These are phyloP conservation scores for Penicillium sp. DNA, from an alignment of 2,329 filamentous ascomycete species.

Conservation along the genomic window DNA sequence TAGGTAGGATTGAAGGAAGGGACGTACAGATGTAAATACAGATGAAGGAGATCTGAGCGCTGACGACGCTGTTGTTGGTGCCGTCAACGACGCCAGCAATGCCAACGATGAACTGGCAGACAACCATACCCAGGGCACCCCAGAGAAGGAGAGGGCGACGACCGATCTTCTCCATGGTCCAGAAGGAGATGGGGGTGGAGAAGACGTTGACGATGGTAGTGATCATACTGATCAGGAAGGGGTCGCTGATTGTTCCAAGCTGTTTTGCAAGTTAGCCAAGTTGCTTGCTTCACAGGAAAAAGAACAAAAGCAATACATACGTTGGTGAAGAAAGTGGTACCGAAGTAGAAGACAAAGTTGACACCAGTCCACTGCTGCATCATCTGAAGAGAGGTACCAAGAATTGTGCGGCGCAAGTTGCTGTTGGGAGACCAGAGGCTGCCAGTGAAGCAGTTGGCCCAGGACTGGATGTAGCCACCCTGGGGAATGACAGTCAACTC, in stretches of 20 bases:
- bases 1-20: neutral
- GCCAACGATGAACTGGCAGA: slow-evolving; percentile 86
- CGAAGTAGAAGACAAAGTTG: slow-evolving; percentile 92
- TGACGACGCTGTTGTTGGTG: slow-evolving; percentile 48
- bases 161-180: slow-evolving; percentile 78
- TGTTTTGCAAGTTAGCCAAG: slow-evolving; percentile 31
- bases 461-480: slow-evolving; percentile 68
- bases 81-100: slow-evolving; percentile 71
- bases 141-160: slow-evolving; percentile 79
- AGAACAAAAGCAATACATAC: slow-evolving; percentile 9
- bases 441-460: slow-evolving; percentile 68
- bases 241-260: slow-evolving; percentile 75
- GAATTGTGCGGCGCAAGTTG: slow-evolving; percentile 68
- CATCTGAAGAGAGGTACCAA: slow-evolving; percentile 76
- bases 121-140: slow-evolving; percentile 79
- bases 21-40: slow-evolving; percentile 77
- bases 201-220: slow-evolving; percentile 86
- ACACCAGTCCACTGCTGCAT: slow-evolving; percentile 84
- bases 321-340: slow-evolving; percentile 77
- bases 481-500: slow-evolving; percentile 72
- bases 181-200: slow-evolving; percentile 88
- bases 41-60: slow-evolving; percentile 82
- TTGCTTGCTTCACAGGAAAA: neutral
- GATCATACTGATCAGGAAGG: slow-evolving; percentile 82
- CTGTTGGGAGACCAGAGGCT: slow-evolving; percentile 58